phyloP scores from a whole-genome alignment of 192 early-diverging fungal genomes.

The Rhizophagus clarus region DNA sequence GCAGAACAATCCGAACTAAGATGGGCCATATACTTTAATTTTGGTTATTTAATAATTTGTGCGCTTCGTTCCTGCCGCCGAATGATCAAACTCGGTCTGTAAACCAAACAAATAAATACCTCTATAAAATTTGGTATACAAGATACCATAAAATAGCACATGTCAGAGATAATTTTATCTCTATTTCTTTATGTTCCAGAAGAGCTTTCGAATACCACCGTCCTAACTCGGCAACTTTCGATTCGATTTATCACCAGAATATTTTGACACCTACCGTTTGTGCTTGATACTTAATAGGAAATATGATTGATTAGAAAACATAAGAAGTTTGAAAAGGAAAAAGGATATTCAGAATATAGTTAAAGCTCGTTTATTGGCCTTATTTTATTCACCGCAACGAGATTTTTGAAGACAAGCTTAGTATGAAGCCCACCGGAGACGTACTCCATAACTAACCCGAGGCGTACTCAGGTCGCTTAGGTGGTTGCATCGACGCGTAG shows the following conservation, averaged over 20 bases:
- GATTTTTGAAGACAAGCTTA: not conserved
- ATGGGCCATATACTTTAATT: no score
- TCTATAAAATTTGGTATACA: not conserved
- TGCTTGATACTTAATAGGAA: constrained; percentile 10
- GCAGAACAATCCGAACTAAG: not conserved
- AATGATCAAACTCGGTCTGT: not conserved
- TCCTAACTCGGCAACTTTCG: not conserved
- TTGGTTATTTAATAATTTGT: not conserved
- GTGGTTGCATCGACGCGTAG: not conserved
- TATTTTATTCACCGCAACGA: no score
- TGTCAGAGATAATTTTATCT: not conserved
- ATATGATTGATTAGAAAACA: not conserved
- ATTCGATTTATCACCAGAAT: not conserved
- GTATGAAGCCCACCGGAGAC: not conserved
- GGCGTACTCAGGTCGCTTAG: not conserved
- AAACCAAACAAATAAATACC: not conserved
- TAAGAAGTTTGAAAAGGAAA: not conserved
- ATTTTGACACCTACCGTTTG: not conserved
- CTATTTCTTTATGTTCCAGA: not conserved
- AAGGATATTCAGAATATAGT: not conserved
- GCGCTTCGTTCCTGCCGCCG: not conserved
- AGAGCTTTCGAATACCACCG: not conserved
- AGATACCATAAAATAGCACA: constrained; percentile 4
- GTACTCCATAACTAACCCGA: not conserved
- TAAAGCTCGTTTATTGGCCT: no score